Conservation (phyloP, 345 rosid species). For the Camelina sativa region DNA sequence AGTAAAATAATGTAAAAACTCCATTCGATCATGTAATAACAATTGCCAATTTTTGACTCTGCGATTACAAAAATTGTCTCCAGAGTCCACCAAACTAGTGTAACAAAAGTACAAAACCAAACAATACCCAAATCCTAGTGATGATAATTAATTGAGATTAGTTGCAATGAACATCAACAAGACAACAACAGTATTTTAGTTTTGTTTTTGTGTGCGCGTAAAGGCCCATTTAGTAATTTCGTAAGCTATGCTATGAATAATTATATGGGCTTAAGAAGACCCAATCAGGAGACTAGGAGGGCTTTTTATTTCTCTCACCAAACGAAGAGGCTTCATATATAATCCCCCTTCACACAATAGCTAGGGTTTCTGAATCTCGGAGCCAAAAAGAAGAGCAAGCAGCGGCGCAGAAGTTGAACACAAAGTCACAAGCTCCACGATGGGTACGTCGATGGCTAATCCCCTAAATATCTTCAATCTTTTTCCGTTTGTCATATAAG, state of each 20-base stretch:
- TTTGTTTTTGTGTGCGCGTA: no score
- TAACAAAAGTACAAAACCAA: no score
- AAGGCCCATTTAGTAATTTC: conserved; percentile 1
- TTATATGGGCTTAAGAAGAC: conserved; percentile 7
- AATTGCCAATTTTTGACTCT: no score
- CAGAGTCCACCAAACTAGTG: no score
- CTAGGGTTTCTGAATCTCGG: conserved; percentile 40
- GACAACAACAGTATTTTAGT: no score
- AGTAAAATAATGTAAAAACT: no score
- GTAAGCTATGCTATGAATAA: not conserved
- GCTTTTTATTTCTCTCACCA: not conserved
- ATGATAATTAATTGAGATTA: no score
- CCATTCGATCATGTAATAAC: no score
- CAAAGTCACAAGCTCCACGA: conserved; percentile 30
- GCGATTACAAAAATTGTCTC: no score
- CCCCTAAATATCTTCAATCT: not conserved
- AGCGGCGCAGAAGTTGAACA: conserved; percentile 40
- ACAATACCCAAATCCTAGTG: no score
- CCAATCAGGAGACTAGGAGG: conserved; percentile 22
- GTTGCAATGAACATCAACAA: no score
- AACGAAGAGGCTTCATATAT: conserved; percentile 25
- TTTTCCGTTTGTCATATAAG: no score
- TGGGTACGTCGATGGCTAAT: conserved; percentile 34
- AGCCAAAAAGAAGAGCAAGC: conserved; percentile 16
- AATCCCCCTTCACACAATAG: not conserved